These are phyloP conservation scores for Daldinia eschscholtzii DNA, from an alignment of 2,329 filamentous ascomycete genomes.

Conservation along the genomic window DNA sequence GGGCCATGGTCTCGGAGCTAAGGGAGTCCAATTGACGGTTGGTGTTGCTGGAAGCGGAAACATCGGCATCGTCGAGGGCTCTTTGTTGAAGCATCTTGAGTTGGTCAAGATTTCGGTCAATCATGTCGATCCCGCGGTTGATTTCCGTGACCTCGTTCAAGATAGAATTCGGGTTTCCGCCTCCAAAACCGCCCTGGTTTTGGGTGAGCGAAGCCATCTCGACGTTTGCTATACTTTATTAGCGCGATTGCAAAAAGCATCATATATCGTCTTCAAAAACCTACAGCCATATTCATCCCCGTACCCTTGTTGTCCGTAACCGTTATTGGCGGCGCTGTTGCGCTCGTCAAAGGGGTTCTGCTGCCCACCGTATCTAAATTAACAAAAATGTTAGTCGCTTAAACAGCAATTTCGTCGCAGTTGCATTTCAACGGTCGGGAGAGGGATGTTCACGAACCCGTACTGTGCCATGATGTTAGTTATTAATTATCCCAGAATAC, in stretches of 20 bases:
- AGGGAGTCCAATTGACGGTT: slow-evolving; percentile 79
- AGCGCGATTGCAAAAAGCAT: slow-evolving; percentile 25
- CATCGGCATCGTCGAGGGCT: slow-evolving; percentile 80
- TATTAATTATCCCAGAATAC: slow-evolving; percentile 30
- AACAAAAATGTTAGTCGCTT: slow-evolving; percentile 50
- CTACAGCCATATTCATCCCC: slow-evolving; percentile 58
- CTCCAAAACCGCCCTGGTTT: slow-evolving; percentile 60
- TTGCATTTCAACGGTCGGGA: slow-evolving; percentile 16
- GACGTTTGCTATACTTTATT: slow-evolving; percentile 60
- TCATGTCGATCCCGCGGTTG: slow-evolving; percentile 78
- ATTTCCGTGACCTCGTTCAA: slow-evolving; percentile 88
- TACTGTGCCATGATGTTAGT: slow-evolving; percentile 64
- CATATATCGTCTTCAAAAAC: slow-evolving; percentile 26
- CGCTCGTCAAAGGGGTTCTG: slow-evolving; percentile 72
- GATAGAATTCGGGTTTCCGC: slow-evolving; percentile 77
- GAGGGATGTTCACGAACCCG: slow-evolving; percentile 61
- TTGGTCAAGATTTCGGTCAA: slow-evolving; percentile 78
- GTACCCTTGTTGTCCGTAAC: slow-evolving; percentile 52
- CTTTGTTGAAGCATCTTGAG: slow-evolving; percentile 78
- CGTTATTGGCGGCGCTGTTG: slow-evolving; percentile 55
- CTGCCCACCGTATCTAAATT: slow-evolving; percentile 65
- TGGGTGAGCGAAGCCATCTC: slow-evolving; percentile 78
- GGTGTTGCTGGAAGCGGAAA: slow-evolving; percentile 73
- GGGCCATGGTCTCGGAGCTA: slow-evolving; percentile 82
- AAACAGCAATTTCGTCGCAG: slow-evolving; percentile 27